These are phyloP conservation scores for Bipolaris cookei DNA, from an alignment of 2,329 filamentous ascomycete genomes.

Conservation along the genomic window DNA sequence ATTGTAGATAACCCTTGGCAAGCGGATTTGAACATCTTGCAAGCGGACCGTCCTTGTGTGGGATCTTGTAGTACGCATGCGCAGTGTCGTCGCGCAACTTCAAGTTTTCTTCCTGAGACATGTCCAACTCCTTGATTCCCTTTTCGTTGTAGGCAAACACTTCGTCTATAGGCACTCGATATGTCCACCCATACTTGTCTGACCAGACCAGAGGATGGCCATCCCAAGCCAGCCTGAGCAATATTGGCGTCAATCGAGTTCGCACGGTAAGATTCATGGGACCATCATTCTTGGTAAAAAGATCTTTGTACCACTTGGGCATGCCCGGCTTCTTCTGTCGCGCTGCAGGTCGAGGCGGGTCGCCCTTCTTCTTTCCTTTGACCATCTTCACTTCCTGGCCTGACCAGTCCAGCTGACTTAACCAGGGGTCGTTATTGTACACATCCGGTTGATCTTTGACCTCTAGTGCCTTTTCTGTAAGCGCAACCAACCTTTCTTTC, in stretches of 20 bases:
- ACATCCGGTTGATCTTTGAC: slow-evolving; percentile 71
- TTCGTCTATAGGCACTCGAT: slow-evolving; percentile 72
- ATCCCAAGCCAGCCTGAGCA: slow-evolving; percentile 87
- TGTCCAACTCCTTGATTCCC: slow-evolving; percentile 75
- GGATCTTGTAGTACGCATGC: slow-evolving; percentile 85
- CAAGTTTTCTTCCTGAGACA: slow-evolving; percentile 73
- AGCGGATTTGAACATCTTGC: slow-evolving; percentile 86
- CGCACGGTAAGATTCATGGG: slow-evolving; percentile 82
- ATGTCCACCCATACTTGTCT: slow-evolving; percentile 91
- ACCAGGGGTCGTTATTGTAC: slow-evolving; percentile 85
- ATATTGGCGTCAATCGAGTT: slow-evolving; percentile 82
- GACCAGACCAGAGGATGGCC: slow-evolving; percentile 91
- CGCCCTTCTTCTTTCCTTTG: slow-evolving; percentile 87
- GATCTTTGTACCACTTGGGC: slow-evolving; percentile 94
- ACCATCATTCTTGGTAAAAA: slow-evolving; percentile 72
- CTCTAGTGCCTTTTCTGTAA: slow-evolving; percentile 79
- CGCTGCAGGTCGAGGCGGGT: slow-evolving; percentile 76
- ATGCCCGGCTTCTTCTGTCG: slow-evolving; percentile 93
- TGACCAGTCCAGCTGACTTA: slow-evolving; percentile 93
- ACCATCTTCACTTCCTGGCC: slow-evolving; percentile 90
- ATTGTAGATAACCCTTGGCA: slow-evolving; percentile 86
- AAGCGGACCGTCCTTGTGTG: slow-evolving; percentile 91
- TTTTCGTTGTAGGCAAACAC: slow-evolving; percentile 70
- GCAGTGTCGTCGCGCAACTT: slow-evolving; percentile 69
- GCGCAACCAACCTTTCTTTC: slow-evolving; percentile 71